Evolutionary conservation across 352 stramenopile genomes (phyloP), one percentile per base, ranked within the genome.

Genomic region (Peronospora belbahrii): DNA sequence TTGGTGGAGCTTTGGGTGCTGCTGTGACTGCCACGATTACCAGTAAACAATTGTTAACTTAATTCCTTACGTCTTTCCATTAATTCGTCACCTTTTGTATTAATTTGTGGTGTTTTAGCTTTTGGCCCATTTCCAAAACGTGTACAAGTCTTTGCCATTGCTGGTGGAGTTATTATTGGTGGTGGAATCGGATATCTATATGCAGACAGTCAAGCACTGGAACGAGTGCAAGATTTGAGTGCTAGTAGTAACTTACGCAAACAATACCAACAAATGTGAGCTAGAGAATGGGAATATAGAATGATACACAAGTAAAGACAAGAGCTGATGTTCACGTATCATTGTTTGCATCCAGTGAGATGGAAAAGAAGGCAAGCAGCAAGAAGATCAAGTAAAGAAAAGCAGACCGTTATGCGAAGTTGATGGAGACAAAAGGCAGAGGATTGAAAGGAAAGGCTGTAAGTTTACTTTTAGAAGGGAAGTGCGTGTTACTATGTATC

Each of bases 211-310:
- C 84, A 80, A 52, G 59, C 79, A n/a, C 65, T 91, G 13, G 69
- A 74, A 32, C 66, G 74, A 19, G 76, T 91, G 36, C 54, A 87
- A 35, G 76, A 91, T 42, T 63, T 91, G 30, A 91, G 79, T 36
- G 79, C 79, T 35, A 77, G 70, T 24, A 88, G 76, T 51, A 70
- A 63, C 1, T 53, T 91, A 47, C 74, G 80, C 56, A 88, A 91
- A 47, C 68, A 91, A 37, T 81, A 85, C 62, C 75, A 86, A 56
- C 77, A 91, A 47, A 65, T 88, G 76, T 88, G 42, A 42, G 67
- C 63, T 42, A 2, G 17, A 38, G 15, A 15, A 11, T 11, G 14
- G 10, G n/a, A 32, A 11, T 13, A 9, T 18, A 20, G n/a, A 8
- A 4, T 13, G 20, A 7, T 9, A 8, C 7, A 14, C 8, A 2